These are phyloP conservation scores for Syzygium malaccense DNA, from an alignment of 441 rosid species.

Conservation along the genomic window DNA sequence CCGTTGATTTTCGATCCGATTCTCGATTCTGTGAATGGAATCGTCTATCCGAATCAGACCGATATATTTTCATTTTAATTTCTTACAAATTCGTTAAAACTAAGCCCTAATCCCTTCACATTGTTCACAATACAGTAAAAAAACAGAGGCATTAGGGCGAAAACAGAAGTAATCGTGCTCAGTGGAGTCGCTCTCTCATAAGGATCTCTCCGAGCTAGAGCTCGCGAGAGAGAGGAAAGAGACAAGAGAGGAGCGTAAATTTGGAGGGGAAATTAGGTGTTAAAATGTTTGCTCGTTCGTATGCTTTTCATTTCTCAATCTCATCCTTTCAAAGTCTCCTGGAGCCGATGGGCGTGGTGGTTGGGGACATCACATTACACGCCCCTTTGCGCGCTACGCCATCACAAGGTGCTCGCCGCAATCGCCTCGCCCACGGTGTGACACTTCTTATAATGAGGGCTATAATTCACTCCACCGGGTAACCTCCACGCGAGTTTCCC, in stretches of 20 bases:
- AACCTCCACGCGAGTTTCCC: neutral
- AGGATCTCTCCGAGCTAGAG: slow-evolving; percentile 27
- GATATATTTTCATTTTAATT: too few species aligned
- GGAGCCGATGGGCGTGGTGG: neutral
- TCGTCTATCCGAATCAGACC: accelerated
- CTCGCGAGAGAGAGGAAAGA: slow-evolving; percentile 14
- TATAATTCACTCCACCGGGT: neutral
- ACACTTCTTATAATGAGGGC: neutral
- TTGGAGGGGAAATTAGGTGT: slow-evolving; percentile 40
- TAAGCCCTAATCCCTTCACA: too few species aligned
- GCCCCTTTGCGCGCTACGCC: neutral
- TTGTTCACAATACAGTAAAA: too few species aligned
- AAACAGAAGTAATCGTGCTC: too few species aligned
- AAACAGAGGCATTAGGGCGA: too few species aligned
- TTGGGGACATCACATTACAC: neutral
- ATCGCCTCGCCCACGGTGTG: neutral
- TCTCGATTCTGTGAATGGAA: too few species aligned
- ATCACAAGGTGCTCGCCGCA: neutral
- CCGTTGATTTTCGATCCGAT: too few species aligned
- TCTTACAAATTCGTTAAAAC: too few species aligned
- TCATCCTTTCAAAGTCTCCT: neutral
- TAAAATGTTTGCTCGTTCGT: neutral
- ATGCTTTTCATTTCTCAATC: neutral
- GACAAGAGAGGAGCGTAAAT: slow-evolving; percentile 23
- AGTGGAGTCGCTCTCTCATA: too few species aligned